These are phyloP conservation scores for Symmetrospora coprosmae DNA, from an alignment of 768 basidiomycete genomes.

Conservation along the genomic window DNA sequence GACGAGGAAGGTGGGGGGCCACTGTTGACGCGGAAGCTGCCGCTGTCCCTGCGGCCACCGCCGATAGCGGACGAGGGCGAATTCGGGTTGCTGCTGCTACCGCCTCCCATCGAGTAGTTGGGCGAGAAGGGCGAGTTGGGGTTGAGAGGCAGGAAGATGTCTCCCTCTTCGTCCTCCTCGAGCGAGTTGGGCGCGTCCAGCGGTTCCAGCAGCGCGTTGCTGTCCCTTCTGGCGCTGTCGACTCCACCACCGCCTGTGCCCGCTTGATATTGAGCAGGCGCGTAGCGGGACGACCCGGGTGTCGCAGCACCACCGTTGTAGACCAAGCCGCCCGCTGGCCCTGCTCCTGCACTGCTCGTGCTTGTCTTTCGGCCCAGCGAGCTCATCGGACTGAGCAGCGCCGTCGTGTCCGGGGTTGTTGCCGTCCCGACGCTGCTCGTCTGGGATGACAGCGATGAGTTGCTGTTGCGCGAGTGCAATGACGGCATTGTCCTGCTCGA, in stretches of 20 bases:
- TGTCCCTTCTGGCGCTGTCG: neutral
- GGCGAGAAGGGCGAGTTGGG: constrained; percentile 10
- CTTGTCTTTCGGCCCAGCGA: neutral
- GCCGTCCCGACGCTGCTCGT: too few relatives aligned
- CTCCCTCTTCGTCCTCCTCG: constrained; percentile 10
- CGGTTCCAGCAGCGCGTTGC: neutral
- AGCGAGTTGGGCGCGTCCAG: neutral
- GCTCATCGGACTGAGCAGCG: too few relatives aligned
- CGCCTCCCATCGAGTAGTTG: neutral
- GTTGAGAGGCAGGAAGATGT: constrained; percentile 22
- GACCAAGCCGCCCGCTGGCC: neutral
- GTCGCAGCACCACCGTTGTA: neutral
- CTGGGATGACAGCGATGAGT: neutral
- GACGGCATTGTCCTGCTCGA: neutral
- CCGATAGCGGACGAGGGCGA: neutral
- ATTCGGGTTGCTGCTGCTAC: neutral
- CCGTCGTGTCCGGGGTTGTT: too few relatives aligned
- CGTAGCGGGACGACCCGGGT: neutral
- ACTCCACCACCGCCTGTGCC: neutral
- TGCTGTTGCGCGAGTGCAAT: neutral
- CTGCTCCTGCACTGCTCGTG: neutral
- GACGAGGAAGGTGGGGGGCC: too few relatives aligned
- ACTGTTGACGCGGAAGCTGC: neutral
- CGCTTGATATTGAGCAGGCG: neutral
- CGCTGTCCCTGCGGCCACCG: neutral